Percentiles rank a stretch among this genome's conserved stretches.
Evolutionary conservation across 1,139 yeast species (phyloP).

Genomic region (Yamadazyma dushanensis): DNA sequence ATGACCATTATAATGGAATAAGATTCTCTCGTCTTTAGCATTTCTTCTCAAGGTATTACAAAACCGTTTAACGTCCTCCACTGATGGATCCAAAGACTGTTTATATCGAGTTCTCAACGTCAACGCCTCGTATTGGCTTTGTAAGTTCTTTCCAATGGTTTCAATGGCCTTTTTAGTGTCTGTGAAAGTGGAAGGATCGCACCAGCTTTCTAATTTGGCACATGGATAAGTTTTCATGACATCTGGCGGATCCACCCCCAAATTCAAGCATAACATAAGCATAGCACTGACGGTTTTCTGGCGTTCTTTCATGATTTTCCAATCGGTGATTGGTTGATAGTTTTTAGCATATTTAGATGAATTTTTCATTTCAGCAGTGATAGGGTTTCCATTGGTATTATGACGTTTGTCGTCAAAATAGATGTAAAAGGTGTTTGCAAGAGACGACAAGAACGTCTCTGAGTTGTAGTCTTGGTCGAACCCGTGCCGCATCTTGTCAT

Average conservation of each 20-base stretch:
- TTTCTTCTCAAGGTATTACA: conserved; percentile 86
- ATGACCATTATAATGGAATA: conserved; percentile 96
- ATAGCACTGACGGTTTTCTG: conserved; percentile 97
- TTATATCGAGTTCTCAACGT: conserved; percentile 87
- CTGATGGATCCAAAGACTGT: conserved; percentile 90
- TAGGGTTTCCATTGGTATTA: conserved; percentile 85
- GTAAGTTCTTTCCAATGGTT: conserved; percentile 84
- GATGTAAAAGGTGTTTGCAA: conserved; percentile 73
- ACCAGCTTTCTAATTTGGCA: conserved; percentile 91
- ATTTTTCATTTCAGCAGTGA: conserved; percentile 53
- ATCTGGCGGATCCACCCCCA: conserved; percentile 98
- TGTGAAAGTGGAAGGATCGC: conserved; percentile 80
- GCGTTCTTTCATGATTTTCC: conserved; percentile 89
- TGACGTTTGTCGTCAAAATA: conserved; percentile 90
- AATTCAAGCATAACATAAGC: conserved; percentile 79
- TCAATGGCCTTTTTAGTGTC: conserved; percentile 93
- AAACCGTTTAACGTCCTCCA: conserved; percentile 90
- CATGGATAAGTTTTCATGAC: conserved; percentile 91
- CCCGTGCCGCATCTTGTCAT: conserved; percentile 72
- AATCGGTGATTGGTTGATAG: conserved; percentile 76
- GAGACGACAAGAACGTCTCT: conserved; percentile 63
- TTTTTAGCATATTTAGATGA: conserved; percentile 44
- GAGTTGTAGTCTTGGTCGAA: conserved; percentile 66
- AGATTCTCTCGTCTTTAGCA: conserved; percentile 86
- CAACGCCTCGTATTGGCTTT: conserved; percentile 84